Evolutionary conservation across 129 eudicot genomes (phyloP).

Genomic region (Helianthus tuberosus): DNA sequence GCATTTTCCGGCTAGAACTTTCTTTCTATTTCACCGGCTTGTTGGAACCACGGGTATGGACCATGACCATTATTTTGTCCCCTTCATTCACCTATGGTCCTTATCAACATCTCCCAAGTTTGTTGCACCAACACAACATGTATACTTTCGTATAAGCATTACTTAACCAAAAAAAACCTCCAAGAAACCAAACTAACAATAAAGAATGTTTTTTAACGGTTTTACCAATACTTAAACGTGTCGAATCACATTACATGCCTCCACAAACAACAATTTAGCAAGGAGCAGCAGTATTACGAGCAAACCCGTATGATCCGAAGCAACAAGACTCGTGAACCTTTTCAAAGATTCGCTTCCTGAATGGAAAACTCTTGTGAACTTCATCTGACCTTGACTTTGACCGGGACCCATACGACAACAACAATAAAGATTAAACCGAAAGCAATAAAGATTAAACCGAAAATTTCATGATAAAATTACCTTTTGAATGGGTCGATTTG

Average conservation of each 20-base stretch:
- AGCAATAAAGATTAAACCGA: no score
- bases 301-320: constrained; percentile 78
- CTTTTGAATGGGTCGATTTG: no score
- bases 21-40: neutral
- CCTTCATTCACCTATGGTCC: constrained; percentile 10
- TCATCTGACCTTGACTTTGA: constrained; percentile 36
- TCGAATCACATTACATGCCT: constrained; percentile 23
- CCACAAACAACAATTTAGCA: constrained; percentile 46
- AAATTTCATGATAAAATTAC: no score
- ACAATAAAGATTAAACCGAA: no score
- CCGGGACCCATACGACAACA: constrained; percentile 22
- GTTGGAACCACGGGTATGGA: constrained; percentile 18
- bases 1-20: no score
- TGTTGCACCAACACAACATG: constrained; percentile 27
- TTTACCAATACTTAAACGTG: constrained; percentile 19
- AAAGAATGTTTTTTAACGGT: constrained; percentile 18
- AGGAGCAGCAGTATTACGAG: constrained; percentile 67
- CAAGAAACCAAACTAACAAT: neutral
- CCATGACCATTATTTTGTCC: constrained; percentile 35
- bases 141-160: constrained; percentile 19
- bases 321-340: constrained; percentile 68
- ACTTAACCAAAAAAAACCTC: constrained; percentile 11
- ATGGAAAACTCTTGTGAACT: constrained; percentile 51
- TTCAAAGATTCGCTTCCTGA: constrained; percentile 61
- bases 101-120: constrained; percentile 10